Base-by-base conservation (phyloP, 768 basidiomycete genomes). In the Auriscalpium orientale region DNA sequence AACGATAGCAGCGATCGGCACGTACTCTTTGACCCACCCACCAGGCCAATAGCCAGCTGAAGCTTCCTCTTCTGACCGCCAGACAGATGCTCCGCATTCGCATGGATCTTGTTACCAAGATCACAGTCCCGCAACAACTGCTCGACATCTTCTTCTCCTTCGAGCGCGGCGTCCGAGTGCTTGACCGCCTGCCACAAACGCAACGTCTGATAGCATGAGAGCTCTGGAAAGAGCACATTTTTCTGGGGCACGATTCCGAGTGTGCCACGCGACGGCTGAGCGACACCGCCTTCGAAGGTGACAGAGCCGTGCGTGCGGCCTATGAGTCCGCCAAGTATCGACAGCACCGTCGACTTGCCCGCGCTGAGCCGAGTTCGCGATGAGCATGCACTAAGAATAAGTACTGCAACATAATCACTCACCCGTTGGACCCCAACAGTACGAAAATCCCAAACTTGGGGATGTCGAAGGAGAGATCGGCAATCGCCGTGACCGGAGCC, bases 11-110 rank as follows among this genome's bases (percentile, higher is more conserved):
- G 28, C 13, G 44, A 59, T 54, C 53, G 35, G 21, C 7, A 71
- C 80, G 52, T 61, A 85, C 83, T 81, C 64, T 80, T 82, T 0
- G 87, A 89, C 1, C 88, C 87, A 5, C 87, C 87, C 22, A 89
- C 73, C 11, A 91, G 72, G 11, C 89, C 89, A 62, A 89, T 84
- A 0, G 89, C 89, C n/a, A 91, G 72, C 62, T 91, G 89, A 22
- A 91, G 70, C 69, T 91, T 91, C 64, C 89, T 68, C 72, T 90
- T 91, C 72, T 91, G 89, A 8, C 89, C 89, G 1, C 89, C 89
- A 48, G 82, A 84, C 37, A 91, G 74, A 1, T 81, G 84, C 52
- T 72, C 72, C 1, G 87, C 82, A 62, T 85, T 84, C 13, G 81
- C 74, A 59, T 84, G 72, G 11, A 87, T 79, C 68, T 91, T 90